Conservation (phyloP, 2,329 filamentous ascomycete genomes). For the Acrocalymma vagum region DNA sequence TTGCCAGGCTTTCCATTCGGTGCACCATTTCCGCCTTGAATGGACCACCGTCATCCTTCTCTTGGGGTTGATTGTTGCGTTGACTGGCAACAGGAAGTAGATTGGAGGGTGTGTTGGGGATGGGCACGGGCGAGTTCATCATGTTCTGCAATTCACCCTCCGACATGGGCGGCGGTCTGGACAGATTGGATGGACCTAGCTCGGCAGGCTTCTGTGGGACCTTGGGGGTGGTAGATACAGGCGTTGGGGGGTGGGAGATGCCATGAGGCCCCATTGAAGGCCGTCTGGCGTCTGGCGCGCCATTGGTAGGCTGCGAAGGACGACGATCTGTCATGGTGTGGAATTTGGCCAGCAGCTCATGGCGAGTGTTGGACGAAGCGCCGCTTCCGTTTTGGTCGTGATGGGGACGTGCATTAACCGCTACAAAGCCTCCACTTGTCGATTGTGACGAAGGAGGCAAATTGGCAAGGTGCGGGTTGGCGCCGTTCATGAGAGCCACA, state of each 20-base stretch:
- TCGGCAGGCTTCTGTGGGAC: slow-evolving; percentile 32
- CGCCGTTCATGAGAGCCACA: slow-evolving; percentile 52
- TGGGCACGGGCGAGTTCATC: slow-evolving; percentile 60
- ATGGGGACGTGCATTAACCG: slow-evolving; percentile 63
- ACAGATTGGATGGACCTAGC: slow-evolving; percentile 18
- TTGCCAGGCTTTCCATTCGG: slow-evolving; percentile 77
- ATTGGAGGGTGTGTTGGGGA: slow-evolving; percentile 62
- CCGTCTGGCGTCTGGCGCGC: slow-evolving; percentile 30
- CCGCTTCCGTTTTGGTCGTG: slow-evolving; percentile 56
- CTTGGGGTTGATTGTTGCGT: slow-evolving; percentile 47
- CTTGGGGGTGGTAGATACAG: slow-evolving; percentile 35
- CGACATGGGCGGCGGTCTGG: slow-evolving; percentile 36
- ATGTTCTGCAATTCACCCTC: slow-evolving; percentile 51
- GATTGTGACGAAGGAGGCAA: slow-evolving; percentile 43
- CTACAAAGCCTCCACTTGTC: slow-evolving; percentile 62
- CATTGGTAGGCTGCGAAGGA: slow-evolving; percentile 35
- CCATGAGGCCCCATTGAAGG: slow-evolving; percentile 36
- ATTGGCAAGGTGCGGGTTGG: slow-evolving; percentile 38
- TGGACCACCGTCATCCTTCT: slow-evolving; percentile 66
- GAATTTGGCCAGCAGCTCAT: slow-evolving; percentile 70
- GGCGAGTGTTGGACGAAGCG: slow-evolving; percentile 64
- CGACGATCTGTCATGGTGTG: slow-evolving; percentile 65
- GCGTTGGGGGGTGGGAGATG: slow-evolving; percentile 36
- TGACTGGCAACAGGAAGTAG: slow-evolving; percentile 58
- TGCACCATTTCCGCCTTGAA: slow-evolving; percentile 74